Evolutionary conservation across 2,329 filamentous ascomycete species (phyloP), one percentile per base, ranked within the genome.

Genomic region (Bimuria novae-zelandiae): DNA sequence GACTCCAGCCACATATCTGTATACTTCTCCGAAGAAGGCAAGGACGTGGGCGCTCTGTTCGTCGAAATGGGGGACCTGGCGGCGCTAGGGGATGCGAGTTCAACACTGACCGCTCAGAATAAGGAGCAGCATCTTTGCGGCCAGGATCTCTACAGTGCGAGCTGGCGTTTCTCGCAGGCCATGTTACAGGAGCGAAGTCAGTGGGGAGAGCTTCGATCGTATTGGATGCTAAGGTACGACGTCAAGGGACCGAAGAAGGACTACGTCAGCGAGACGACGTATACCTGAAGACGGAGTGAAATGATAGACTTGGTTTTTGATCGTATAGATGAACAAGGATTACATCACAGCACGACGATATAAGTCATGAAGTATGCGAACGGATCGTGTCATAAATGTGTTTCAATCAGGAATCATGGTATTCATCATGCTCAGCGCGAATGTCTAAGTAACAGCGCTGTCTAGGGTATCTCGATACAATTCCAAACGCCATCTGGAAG

Each of bases 81-180:
- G 7, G 75, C 77, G 0, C 63, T 6, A 14, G 22, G 21, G 22
- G 7, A 8, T n/a, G 55, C 57, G 1, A 56, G 47, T 30, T 59
- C 54, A 21, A 7, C 27, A 30, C 30, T 33, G 30, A 12, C 4
- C 6, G 67, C 65, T 2, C 70, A 73, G 42, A 89, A 88, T 0
- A 83, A 79, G 58, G 85, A 85, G 1, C 83, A 82, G 12, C 89
- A 93, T 71, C 71, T 91, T 2, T 92, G 89, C 70, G 81, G 85
- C 3, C 79, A 86, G 46, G 89, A 93, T 65, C 82, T 85, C 65
- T 92, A 92, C 67, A 78, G 88, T 51, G 86, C 89, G 39, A 75
- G 79, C 48, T 92, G 91, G 73, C 77, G 81, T 54, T 92, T 92
- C 71, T 21, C 16, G 2, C 16, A 14, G 16, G 3, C n/a, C 19